phyloP scores from a whole-genome alignment of 2,329 filamentous ascomycete genomes.

The Cercospora zeae-maydis region DNA sequence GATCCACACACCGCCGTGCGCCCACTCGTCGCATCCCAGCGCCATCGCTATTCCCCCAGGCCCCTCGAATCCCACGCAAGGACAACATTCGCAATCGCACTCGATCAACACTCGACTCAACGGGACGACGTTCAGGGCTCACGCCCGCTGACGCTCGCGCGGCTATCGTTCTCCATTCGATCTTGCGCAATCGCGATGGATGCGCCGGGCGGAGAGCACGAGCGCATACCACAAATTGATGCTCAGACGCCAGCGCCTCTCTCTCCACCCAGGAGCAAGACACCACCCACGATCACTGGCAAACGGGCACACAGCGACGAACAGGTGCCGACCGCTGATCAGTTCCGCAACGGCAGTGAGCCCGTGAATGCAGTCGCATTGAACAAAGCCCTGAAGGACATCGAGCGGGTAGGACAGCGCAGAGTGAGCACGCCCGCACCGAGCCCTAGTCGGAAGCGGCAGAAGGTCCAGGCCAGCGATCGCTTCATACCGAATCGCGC shows the following conservation, averaged over 20 bases:
- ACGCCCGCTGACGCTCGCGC: not conserved
- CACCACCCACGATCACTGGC: constrained; percentile 55
- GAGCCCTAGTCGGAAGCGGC: constrained; percentile 66
- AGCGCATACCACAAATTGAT: constrained; percentile 18
- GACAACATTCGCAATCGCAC: constrained; percentile 1
- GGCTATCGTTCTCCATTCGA: not conserved
- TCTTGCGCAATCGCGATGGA: constrained; percentile 16
- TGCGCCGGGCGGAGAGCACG: constrained; percentile 8
- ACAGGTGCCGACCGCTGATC: constrained; percentile 20
- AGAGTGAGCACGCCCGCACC: constrained; percentile 59
- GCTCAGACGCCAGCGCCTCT: constrained; percentile 46
- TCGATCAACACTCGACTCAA: not conserved
- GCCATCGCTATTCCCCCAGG: not conserved
- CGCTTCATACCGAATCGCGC: constrained; percentile 95
- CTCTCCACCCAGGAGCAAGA: constrained; percentile 58
- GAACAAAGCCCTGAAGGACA: constrained; percentile 59
- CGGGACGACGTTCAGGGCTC: constrained; percentile 5
- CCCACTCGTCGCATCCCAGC: not conserved
- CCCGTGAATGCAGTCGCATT: constrained; percentile 58
- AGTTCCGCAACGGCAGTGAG: constrained; percentile 45
- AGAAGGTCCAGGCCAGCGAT: constrained; percentile 56
- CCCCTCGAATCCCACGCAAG: constrained; percentile 7
- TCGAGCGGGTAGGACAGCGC: constrained; percentile 57
- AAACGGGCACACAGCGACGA: constrained; percentile 40
- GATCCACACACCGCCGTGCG: not conserved